Evolutionary conservation across 345 rosid genomes (phyloP).

Genomic region (Eucalyptus polyanthemos): DNA sequence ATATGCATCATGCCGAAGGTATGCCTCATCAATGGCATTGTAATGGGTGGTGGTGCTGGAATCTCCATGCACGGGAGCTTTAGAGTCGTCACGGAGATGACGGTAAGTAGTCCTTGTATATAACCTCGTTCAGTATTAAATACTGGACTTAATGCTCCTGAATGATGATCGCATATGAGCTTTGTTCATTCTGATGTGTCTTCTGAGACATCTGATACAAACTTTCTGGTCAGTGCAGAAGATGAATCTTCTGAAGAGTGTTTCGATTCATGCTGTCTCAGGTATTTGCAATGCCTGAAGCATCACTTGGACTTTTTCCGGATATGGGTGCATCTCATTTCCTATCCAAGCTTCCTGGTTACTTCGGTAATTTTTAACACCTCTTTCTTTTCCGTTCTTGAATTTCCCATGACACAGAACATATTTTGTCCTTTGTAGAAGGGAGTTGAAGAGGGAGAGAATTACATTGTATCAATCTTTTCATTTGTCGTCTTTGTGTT

Average conservation of each 20-base stretch:
- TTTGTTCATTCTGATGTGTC: not conserved
- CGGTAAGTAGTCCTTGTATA: not conserved
- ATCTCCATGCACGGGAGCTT: not conserved
- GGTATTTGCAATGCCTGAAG: conserved; percentile 16
- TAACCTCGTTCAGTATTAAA: not conserved
- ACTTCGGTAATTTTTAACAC: not conserved
- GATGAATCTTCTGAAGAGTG: not conserved
- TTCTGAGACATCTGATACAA: not conserved
- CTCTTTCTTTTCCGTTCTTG: not conserved
- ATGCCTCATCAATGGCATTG: not conserved
- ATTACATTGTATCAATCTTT: not conserved
- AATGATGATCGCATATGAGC: not conserved
- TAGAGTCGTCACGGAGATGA: not conserved
- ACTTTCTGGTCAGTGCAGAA: not conserved
- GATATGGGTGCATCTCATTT: conserved; percentile 4
- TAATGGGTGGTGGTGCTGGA: conserved; percentile 2
- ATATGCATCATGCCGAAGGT: not conserved
- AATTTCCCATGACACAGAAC: not conserved
- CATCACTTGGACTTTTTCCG: not conserved
- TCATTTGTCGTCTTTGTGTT: not conserved
- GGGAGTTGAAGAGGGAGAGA: not conserved
- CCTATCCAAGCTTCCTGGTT: conserved; percentile 5
- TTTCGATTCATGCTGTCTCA: not conserved
- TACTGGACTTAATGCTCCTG: not conserved
- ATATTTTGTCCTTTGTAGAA: not conserved